These are phyloP conservation scores for Stachybotrys echinatus DNA, from an alignment of 2,329 filamentous ascomycete species.

Conservation along the genomic window DNA sequence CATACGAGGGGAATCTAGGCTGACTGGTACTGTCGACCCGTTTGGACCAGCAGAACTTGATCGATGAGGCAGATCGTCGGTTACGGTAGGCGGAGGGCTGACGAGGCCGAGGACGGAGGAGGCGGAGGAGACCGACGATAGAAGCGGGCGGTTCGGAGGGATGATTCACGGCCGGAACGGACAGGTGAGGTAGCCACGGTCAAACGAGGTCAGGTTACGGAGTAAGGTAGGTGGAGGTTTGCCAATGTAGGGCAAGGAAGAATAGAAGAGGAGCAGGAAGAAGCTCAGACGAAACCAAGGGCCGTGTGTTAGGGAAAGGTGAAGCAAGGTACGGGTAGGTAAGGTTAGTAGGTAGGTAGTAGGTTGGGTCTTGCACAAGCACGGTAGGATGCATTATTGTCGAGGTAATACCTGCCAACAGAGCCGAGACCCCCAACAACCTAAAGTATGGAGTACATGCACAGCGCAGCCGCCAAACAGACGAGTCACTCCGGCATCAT, in stretches of 20 bases:
- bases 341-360: background rate
- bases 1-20: background rate
- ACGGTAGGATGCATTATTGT: background rate
- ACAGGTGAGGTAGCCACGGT: background rate
- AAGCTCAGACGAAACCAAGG: background rate
- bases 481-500: slow-evolving; percentile 24
- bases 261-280: background rate
- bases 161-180: background rate
- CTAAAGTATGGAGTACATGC: background rate
- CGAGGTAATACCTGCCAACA: background rate
- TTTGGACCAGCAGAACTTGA: background rate
- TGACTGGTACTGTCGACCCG: too few relatives aligned
- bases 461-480: background rate
- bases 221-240: too few relatives aligned
- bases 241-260: too few relatives aligned
- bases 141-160: background rate
- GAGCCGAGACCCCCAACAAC: background rate
- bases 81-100: slow-evolving; percentile 1
- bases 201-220: background rate
- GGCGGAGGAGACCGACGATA: background rate
- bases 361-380: background rate
- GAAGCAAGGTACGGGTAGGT: background rate
- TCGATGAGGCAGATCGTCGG: slow-evolving; percentile 3
- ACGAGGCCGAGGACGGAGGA: background rate
- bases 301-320: background rate